Percentiles rank a stretch among this genome's conserved stretches.
phyloP scores from a whole-genome alignment of 352 stramenopile species.

The Globisporangium mamillatum region DNA sequence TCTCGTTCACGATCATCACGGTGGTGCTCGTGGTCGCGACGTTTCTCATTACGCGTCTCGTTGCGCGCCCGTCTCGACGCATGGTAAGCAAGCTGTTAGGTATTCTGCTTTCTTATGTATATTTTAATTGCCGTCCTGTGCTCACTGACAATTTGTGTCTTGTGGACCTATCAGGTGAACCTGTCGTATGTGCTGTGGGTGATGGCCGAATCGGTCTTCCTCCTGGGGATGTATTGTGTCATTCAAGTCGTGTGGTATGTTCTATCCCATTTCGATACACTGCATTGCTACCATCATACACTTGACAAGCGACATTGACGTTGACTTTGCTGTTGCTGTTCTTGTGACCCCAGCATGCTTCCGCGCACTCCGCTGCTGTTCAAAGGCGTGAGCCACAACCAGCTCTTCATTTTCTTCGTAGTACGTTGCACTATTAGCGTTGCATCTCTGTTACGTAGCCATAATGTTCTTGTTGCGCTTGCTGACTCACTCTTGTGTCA shows the following conservation, averaged over 20 bases:
- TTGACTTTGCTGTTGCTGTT: background rate
- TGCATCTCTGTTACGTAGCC: background rate
- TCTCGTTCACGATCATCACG: constrained; percentile 39
- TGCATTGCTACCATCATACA: background rate
- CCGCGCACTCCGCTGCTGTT: constrained; percentile 66
- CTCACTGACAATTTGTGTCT: background rate
- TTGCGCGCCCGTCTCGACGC: constrained; percentile 62
- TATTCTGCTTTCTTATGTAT: background rate
- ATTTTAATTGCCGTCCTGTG: background rate
- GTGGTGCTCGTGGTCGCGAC: constrained; percentile 49
- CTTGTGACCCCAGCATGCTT: constrained; percentile 42
- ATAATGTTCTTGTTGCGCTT: background rate
- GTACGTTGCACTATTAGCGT: constrained; percentile 25
- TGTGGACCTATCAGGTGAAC: constrained; percentile 49
- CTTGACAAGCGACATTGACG: background rate
- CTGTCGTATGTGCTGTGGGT: constrained; percentile 79
- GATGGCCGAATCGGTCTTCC: constrained; percentile 55
- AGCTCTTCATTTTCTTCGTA: constrained; percentile 83
- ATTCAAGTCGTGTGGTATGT: constrained; percentile 68
- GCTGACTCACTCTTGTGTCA: background rate
- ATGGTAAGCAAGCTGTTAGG: constrained; percentile 40
- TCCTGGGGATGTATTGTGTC: constrained; percentile 52
- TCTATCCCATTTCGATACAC: background rate
- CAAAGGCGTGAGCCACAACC: constrained; percentile 74
- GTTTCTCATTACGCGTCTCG: constrained; percentile 51